phyloP scores from a whole-genome alignment of 2,329 filamentous ascomycete species.

The Cercospora citrullina region DNA sequence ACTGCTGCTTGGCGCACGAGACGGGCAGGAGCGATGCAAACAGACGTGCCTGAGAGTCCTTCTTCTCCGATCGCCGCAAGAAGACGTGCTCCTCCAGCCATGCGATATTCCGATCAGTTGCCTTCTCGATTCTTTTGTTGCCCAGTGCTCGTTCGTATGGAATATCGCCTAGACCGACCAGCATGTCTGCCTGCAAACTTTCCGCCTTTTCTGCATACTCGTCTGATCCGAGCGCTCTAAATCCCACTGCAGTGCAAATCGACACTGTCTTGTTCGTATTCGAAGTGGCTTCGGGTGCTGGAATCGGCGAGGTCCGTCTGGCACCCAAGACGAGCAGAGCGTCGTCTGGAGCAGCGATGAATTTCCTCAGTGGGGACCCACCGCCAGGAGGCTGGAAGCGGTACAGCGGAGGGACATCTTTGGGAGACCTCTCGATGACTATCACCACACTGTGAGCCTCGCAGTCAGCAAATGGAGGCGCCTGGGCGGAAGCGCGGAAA shows the following conservation, averaged over 20 bases:
- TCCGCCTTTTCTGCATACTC: slow-evolving; percentile 68
- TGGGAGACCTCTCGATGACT: slow-evolving; percentile 63
- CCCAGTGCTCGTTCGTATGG: slow-evolving; percentile 54
- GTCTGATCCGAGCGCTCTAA: slow-evolving; percentile 66
- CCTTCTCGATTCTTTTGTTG: slow-evolving; percentile 72
- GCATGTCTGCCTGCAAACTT: slow-evolving; percentile 75
- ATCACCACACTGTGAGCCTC: slow-evolving; percentile 42
- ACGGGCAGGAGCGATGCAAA: slow-evolving; percentile 72
- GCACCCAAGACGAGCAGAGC: slow-evolving; percentile 72
- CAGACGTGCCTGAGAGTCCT: slow-evolving; percentile 49
- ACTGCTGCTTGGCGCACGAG: slow-evolving; percentile 70
- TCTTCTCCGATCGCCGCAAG: slow-evolving; percentile 7
- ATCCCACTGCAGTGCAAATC: slow-evolving; percentile 84
- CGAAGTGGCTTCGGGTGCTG: slow-evolving; percentile 59
- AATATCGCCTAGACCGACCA: slow-evolving; percentile 73
- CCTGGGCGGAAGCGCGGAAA: slow-evolving; percentile 10
- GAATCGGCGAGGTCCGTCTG: slow-evolving; percentile 73
- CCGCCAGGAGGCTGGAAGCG: slow-evolving; percentile 46
- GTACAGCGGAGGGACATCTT: slow-evolving; percentile 55
- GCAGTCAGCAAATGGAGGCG: slow-evolving; percentile 41
- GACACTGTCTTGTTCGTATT: slow-evolving; percentile 65
- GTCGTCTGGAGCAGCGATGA: slow-evolving; percentile 69
- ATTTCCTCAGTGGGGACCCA: slow-evolving; percentile 67
- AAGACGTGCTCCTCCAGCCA: slow-evolving; percentile 72
- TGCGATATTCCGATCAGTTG: slow-evolving; percentile 79